Conservation (phyloP, 169 alveolate genomes). For the Theileria annulata region DNA sequence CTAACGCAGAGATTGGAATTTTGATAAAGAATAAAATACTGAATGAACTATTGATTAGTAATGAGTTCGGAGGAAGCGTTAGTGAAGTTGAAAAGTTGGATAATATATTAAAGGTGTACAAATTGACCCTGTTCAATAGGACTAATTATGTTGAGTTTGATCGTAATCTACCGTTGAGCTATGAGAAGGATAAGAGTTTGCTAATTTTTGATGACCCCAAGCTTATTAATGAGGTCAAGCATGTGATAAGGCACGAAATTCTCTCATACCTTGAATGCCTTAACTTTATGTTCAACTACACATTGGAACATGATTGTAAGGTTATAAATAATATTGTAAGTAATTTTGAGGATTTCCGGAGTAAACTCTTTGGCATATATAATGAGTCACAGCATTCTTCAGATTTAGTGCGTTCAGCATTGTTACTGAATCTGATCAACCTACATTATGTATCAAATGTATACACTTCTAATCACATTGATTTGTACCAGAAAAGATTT, state of each 20-base stretch:
- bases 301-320: neutral
- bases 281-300: neutral
- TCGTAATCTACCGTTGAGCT: slow-evolving; percentile 1
- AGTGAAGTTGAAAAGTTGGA: neutral
- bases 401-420: neutral
- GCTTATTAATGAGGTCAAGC: neutral
- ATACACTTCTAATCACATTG: neutral
- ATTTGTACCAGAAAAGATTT: neutral
- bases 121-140: neutral
- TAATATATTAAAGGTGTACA: neutral
- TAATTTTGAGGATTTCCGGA: neutral
- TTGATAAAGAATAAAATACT: neutral
- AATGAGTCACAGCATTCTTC: neutral
- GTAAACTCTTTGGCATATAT: neutral
- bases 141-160: slow-evolving; percentile 1
- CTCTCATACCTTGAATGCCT: neutral
- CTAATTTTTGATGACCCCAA: neutral
- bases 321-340: neutral
- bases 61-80: neutral
- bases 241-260: neutral
- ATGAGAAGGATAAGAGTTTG: neutral
- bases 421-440: neutral
- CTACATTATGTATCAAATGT: neutral
- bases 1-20: neutral
- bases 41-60: neutral